Conservation (phyloP, 148 eudicot genomes). For the Camellia lanceoleosa region DNA sequence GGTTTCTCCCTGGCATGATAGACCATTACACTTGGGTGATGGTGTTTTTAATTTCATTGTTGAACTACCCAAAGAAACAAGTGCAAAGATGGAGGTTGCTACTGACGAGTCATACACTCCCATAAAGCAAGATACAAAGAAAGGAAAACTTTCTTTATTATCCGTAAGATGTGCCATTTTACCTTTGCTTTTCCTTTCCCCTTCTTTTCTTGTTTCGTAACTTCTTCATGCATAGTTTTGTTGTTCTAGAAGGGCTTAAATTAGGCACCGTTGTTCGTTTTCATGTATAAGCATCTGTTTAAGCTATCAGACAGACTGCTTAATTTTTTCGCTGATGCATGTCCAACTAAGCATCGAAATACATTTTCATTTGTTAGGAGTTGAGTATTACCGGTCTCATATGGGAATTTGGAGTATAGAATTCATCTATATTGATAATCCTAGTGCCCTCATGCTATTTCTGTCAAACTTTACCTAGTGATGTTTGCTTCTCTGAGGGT, state of each 20-base stretch:
- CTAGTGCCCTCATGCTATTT: background rate
- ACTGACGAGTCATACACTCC: conserved; percentile 85
- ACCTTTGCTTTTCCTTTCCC: background rate
- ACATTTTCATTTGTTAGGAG: background rate
- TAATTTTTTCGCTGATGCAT: background rate
- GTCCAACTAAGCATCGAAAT: background rate
- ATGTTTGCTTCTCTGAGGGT: background rate
- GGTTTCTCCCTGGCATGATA: conserved; percentile 97
- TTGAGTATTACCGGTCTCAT: background rate
- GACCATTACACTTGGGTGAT: conserved; percentile 77
- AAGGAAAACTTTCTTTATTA: conserved; percentile 91
- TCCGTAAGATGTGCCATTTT: conserved; percentile 60
- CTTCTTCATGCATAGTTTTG: background rate
- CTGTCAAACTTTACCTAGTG: background rate
- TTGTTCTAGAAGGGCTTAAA: background rate
- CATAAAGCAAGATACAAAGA: conserved; percentile 90
- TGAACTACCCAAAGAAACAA: conserved; percentile 93
- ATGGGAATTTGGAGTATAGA: background rate
- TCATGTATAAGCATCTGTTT: background rate
- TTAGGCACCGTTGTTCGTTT: background rate
- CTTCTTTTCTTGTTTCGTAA: background rate
- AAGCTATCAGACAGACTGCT: background rate
- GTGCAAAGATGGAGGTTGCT: conserved; percentile 98
- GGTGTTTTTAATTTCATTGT: conserved; percentile 81
- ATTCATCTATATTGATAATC: background rate